Base-by-base conservation (phyloP, 2,329 filamentous ascomycete species). In the Phoma sp. region DNA sequence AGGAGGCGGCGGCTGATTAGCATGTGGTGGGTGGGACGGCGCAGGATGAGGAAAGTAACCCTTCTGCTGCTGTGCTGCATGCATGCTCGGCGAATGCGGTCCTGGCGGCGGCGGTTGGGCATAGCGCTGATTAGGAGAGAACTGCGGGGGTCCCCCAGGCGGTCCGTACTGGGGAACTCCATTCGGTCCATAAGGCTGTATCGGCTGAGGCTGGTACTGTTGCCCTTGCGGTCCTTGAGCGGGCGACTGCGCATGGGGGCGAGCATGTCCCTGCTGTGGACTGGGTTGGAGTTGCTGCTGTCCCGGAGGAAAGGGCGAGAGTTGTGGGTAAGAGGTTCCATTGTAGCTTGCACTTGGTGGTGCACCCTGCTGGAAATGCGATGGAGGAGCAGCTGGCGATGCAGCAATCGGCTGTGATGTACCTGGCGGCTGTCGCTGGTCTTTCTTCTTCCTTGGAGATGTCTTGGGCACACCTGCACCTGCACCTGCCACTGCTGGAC, bases 291-390 rank as follows among this genome's bases (percentile, higher is more conserved):
- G 59, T 18, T 73, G 59, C 25, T 73, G 47, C 49, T 71, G 73
- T 6, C 69, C 69, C 47, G 67, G 72, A 11, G 70, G 59, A 47
- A 76, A 77, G 7, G 75, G 73, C 23, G 77, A 71, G 29, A 73
- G 72, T 52, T 75, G 73, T 29, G 67, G 52, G 13, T 74, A 67
- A n/a, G 73, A 60, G 40, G 70, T 47, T 14, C 54, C 68, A 38
- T 63, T 72, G 59, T 73, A 74, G 10, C 40, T 57, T 35, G 68
- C 51, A 32, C 62, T 69, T 7, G 64, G 49, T 7, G 62, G 56
- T 4, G 38, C 41, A 22, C 61, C 60, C 25, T 55, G 61, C 23
- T 41, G 46, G 38, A 48, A 48, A 23, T 41, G 46, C 4, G 38
- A 37, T 9, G 55, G 29, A 18, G 67, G 69, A 2, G 57, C 58